Base-by-base conservation (phyloP, 345 rosid genomes). In the Boechera retrofracta region DNA sequence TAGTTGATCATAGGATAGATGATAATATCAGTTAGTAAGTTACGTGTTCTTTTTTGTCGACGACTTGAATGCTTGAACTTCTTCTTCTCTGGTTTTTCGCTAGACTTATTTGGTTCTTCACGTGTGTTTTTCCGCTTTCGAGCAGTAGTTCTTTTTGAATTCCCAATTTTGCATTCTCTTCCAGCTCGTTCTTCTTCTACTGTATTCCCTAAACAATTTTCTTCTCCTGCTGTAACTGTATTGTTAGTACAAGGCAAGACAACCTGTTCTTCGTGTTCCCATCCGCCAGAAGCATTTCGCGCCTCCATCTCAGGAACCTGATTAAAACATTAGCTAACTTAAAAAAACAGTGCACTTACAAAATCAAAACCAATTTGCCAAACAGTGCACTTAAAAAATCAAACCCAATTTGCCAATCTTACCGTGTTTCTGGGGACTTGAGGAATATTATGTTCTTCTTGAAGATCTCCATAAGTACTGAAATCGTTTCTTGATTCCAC, bases 61-160 rank as follows among this genome's bases (percentile, higher is more conserved):
- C 86, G 89, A 77, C 86, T 84, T 58, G 97, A 79, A 85, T 89
- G 98, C 54, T 92, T 74, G 76, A 94, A 92, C 74, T 88, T 94
- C 77, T 21, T 21, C 21, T 88, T 94, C 85, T 71, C 70, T 16
- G 83, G 83, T 52, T 82, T 73, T 64, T 89, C 69, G 4, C 58
- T 76, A 39, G 83, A 71, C 33, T 84, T 66, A 72, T 76, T 88
- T 16, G 81, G 42, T 62, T 80, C 85, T 47, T 71, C 79, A 49
- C 64, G 83, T 74, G 79, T 82, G 38, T 82, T 73, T 83, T 86
- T 86, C 56, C 64, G 76, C 72, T 78, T 87, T 55, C 72, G 78
- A 63, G 74, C 73, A 24, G 81, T 77, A 64, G 74, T 67, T 66
- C 79, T 36, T 69, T 75, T 79, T 0, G 15, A 8, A 32, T 69